A percentile compares a stretch with the other conserved stretches of the same genome.
Evolutionary conservation across 371 early-diverging fungal species (phyloP).

Genomic region (Catenaria anguillulae): DNA sequence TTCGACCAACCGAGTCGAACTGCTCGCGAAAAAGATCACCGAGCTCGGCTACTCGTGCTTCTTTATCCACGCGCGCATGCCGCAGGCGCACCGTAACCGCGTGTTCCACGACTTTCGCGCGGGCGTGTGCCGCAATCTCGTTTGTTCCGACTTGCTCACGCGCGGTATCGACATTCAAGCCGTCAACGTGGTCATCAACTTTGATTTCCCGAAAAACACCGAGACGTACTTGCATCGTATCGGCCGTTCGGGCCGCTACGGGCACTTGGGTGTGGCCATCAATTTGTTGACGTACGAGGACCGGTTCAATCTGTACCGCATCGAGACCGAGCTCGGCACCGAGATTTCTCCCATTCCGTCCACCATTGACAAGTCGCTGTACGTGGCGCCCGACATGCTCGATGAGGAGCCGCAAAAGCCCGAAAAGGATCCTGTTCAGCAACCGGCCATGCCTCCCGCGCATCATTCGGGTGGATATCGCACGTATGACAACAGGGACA

Average conservation of each 20-base stretch:
- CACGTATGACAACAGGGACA: too few relatives aligned
- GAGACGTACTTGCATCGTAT: slow-evolving; percentile 99
- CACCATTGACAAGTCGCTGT: slow-evolving; percentile 78
- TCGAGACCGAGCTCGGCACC: slow-evolving; percentile 93
- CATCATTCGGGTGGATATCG: too few relatives aligned
- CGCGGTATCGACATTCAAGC: slow-evolving; percentile 99
- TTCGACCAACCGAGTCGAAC: slow-evolving; percentile 92
- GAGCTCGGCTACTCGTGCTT: slow-evolving; percentile 97
- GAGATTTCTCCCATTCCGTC: slow-evolving; percentile 93
- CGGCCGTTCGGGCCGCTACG: slow-evolving; percentile 95
- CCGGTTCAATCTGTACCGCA: slow-evolving; percentile 83
- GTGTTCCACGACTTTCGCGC: slow-evolving; percentile 97
- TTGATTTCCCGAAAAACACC: slow-evolving; percentile 97
- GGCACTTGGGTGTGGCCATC: slow-evolving; percentile 92
- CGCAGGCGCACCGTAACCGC: slow-evolving; percentile 91
- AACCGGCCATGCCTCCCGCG: too few relatives aligned
- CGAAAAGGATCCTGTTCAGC: too few relatives aligned
- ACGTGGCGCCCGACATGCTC: slow-evolving; percentile 15
- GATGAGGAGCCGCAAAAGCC: slow-evolving; percentile 2
- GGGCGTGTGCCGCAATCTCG: slow-evolving; percentile 88
- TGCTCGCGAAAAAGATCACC: slow-evolving; percentile 94
- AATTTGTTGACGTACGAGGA: slow-evolving; percentile 95
- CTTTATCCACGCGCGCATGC: slow-evolving; percentile 96
- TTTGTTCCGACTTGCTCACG: slow-evolving; percentile 93
- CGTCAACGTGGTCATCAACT: slow-evolving; percentile 99